Conservation (phyloP, 257 asterid genomes). For the Nicotiana noctiflora region DNA sequence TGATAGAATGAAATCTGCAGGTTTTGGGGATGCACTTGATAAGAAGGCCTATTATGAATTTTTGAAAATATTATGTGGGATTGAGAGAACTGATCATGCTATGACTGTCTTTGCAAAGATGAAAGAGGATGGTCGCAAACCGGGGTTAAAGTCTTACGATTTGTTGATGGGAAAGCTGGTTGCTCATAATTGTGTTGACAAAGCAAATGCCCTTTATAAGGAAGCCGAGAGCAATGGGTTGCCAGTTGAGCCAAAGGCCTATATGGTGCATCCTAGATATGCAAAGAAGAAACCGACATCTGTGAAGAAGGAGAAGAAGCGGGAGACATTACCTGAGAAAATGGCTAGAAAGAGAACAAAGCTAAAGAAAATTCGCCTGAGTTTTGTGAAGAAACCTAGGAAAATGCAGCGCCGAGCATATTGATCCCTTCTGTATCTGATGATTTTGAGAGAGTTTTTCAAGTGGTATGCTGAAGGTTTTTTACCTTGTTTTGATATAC, state of each 20-base stretch:
- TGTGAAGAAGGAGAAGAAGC: slow-evolving; percentile 74
- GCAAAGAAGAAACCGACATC: slow-evolving; percentile 50
- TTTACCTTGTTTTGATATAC: not conserved
- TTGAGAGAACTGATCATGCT: slow-evolving; percentile 88
- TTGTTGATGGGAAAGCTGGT: slow-evolving; percentile 71
- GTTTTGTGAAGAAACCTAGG: slow-evolving; percentile 92
- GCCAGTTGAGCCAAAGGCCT: slow-evolving; percentile 54
- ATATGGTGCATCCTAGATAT: slow-evolving; percentile 68
- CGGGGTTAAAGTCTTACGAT: slow-evolving; percentile 70
- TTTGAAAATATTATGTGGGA: slow-evolving; percentile 75
- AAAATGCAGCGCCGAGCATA: slow-evolving; percentile 41
- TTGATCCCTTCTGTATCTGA: slow-evolving; percentile 23
- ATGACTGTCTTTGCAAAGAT: slow-evolving; percentile 59
- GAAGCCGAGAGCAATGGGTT: slow-evolving; percentile 69
- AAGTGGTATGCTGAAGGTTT: not conserved
- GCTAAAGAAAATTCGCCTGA: slow-evolving; percentile 62
- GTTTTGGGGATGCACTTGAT: slow-evolving; percentile 55
- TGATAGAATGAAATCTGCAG: slow-evolving; percentile 88
- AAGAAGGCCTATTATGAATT: slow-evolving; percentile 69
- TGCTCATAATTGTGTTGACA: slow-evolving; percentile 66
- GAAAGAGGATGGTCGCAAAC: slow-evolving; percentile 73
- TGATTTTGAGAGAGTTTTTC: not conserved
- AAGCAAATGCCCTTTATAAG: slow-evolving; percentile 72
- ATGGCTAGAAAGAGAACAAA: slow-evolving; percentile 88
- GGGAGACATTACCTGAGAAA: slow-evolving; percentile 90